phyloP scores from a whole-genome alignment of 306 rosid species.

The Fragaria ananassa region DNA sequence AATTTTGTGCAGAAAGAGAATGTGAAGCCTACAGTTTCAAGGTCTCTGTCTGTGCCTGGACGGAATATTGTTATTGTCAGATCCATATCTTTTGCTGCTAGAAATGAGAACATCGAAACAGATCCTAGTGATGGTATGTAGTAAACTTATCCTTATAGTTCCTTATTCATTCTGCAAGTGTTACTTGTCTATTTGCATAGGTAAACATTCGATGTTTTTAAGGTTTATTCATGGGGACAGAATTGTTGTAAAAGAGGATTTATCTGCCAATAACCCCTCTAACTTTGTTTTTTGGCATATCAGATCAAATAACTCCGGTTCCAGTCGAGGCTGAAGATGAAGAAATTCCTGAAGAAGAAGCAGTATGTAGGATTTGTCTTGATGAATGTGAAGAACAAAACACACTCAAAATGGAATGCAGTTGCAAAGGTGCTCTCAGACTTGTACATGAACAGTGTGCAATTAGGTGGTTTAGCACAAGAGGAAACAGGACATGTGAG shows the following conservation, averaged over 20 bases:
- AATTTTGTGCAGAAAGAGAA: conserved; percentile 62
- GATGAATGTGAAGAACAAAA: conserved; percentile 80
- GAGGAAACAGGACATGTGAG: conserved; percentile 84
- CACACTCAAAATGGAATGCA: conserved; percentile 95
- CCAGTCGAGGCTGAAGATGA: conserved; percentile 63
- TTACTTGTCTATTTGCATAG: background rate
- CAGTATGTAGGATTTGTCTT: conserved; percentile 89
- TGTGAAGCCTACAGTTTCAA: conserved; percentile 58
- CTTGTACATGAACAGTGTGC: conserved; percentile 86
- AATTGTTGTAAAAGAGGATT: background rate
- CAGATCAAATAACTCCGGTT: conserved; percentile 75
- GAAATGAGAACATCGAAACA: conserved; percentile 38
- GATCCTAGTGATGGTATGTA: conserved; percentile 64
- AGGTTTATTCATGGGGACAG: background rate
- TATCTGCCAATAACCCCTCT: background rate
- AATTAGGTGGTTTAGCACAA: conserved; percentile 78
- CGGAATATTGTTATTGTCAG: conserved; percentile 73
- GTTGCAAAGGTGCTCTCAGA: conserved; percentile 91
- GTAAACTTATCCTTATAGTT: background rate
- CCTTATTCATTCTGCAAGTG: background rate
- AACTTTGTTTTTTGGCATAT: conserved; percentile 7
- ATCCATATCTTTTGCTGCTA: conserved; percentile 65
- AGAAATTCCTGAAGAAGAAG: conserved; percentile 99
- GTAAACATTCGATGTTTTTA: background rate
- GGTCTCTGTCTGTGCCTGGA: conserved; percentile 86